These are phyloP conservation scores for Pichia insulana DNA, from an alignment of 805 yeast genomes.

Conservation along the genomic window DNA sequence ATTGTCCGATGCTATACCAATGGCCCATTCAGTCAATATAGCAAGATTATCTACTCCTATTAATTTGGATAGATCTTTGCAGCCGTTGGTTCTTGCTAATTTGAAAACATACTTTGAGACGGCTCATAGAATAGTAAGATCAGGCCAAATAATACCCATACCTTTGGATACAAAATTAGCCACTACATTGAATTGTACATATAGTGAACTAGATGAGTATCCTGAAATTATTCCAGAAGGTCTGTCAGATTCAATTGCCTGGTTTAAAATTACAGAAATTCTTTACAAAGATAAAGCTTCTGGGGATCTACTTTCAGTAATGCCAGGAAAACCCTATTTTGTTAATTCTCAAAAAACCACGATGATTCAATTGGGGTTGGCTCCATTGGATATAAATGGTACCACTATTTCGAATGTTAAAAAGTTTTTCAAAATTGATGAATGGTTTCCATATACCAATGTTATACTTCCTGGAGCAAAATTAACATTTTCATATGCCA, in stretches of 20 bases:
- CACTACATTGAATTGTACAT: conserved; percentile 39
- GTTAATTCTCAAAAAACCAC: conserved; percentile 64
- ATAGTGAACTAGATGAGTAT: conserved; percentile 17
- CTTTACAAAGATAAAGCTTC: conserved; percentile 23
- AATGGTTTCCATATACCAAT: conserved; percentile 9
- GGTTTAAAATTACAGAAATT: conserved; percentile 68
- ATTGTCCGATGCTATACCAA: conserved; percentile 25
- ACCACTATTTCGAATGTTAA: conserved; percentile 2
- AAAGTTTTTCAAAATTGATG: conserved; percentile 8
- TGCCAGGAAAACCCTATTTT: conserved; percentile 33
- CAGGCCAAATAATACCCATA: conserved; percentile 70
- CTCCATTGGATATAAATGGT: conserved; percentile 27
- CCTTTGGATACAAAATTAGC: conserved; percentile 65
- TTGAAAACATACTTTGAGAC: conserved; percentile 54
- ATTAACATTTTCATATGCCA: conserved; percentile 39
- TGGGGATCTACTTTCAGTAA: conserved; percentile 18
- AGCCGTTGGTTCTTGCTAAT: conserved; percentile 51
- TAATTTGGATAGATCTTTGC: conserved; percentile 56
- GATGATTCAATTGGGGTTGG: conserved; percentile 60
- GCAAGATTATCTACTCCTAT: conserved; percentile 62
- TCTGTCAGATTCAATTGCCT: conserved; percentile 64
- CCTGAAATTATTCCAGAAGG: conserved; percentile 46
- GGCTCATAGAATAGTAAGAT: conserved; percentile 46
- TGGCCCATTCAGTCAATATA: conserved; percentile 57
- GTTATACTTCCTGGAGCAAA: conserved; percentile 9